These are phyloP conservation scores for Henckelia pumila DNA, from an alignment of 257 asterid species.

Conservation along the genomic window DNA sequence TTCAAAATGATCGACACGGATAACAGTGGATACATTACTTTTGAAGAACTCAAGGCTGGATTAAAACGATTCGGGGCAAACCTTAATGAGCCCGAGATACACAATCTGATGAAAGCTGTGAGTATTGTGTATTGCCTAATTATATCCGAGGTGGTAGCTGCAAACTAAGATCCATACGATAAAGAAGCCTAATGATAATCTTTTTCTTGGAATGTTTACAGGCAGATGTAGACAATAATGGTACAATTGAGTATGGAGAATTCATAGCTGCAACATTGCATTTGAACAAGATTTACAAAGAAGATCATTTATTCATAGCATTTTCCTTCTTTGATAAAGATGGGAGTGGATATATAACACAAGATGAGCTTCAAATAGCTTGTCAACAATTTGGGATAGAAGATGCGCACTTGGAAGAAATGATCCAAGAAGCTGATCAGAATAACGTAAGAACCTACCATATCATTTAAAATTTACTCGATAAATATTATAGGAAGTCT, in stretches of 20 bases:
- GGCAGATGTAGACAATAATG: slow-evolving; percentile 35
- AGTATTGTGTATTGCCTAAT: not conserved
- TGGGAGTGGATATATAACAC: slow-evolving; percentile 35
- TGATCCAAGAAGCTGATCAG: slow-evolving; percentile 37
- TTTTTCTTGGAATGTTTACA: slow-evolving; percentile 7
- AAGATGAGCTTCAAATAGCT: slow-evolving; percentile 35
- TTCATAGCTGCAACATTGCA: slow-evolving; percentile 34
- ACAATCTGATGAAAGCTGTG: slow-evolving; percentile 31
- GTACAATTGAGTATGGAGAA: slow-evolving; percentile 36
- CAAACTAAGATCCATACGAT: too few species aligned
- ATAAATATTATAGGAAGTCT: too few species aligned
- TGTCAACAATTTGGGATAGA: slow-evolving; percentile 34
- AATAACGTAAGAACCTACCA: slow-evolving; percentile 25
- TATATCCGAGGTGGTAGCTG: too few species aligned
- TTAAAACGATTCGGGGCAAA: slow-evolving; percentile 34
- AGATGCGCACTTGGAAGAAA: slow-evolving; percentile 31
- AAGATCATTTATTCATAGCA: slow-evolving; percentile 31
- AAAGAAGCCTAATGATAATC: too few species aligned
- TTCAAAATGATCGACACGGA: slow-evolving; percentile 36
- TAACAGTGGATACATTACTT: slow-evolving; percentile 31
- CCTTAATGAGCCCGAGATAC: slow-evolving; percentile 30
- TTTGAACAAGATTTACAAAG: slow-evolving; percentile 29
- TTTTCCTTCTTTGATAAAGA: slow-evolving; percentile 38
- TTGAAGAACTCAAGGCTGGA: slow-evolving; percentile 34
- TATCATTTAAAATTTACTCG: not conserved